Evolutionary conservation across 75 land plant genomes (phyloP), one percentile per base, ranked within the genome.

Genomic region (Cryptomeria japonica): DNA sequence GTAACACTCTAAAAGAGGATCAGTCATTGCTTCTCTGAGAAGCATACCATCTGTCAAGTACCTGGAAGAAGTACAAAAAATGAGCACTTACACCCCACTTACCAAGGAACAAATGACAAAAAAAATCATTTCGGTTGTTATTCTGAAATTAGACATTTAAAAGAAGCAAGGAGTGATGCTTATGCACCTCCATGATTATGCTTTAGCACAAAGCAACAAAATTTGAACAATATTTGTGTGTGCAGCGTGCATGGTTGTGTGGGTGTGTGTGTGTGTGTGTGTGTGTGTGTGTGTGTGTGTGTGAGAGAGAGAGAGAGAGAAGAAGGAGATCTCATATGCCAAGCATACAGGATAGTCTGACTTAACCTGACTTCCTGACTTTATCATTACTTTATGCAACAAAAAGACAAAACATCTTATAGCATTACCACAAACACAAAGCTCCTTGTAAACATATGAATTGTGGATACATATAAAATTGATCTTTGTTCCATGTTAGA

Each of bases 11-110:
- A 91, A 84, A 53, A 91, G 56, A 44, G 92, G 92, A 76, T 91
- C 92, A 31, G 89, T 80, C 92, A 91, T 91, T 44, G 92, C 92
- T 88, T 91, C 92, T 77, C 92, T 84, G 80, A 90, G 51, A 47
- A 91, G 89, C 92, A 91, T 91, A 77, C 92, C 91, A 88, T 91
- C 91, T 41, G 91, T 91, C 87, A 91, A 88, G 61, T 91, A 91
- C 89, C 89, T 90, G 70, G 70, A 34, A 39, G 36, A 31, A 88
- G 37, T 10, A 22, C 5, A 36, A 32, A 36, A 32, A 11, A 13
- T 73, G 77, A 73, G 68, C 68, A 61, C 68, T 64, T 25, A 25
- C 9, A 64, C 70, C 22, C 70, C 70, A 3, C 25, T 64, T 64
- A 64, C 70, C n/a, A 64, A 61, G n/a, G n/a, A 64, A 64, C 28